Base-by-base conservation (phyloP, 192 early-diverging fungal genomes). In the Powellomyces hirtus region DNA sequence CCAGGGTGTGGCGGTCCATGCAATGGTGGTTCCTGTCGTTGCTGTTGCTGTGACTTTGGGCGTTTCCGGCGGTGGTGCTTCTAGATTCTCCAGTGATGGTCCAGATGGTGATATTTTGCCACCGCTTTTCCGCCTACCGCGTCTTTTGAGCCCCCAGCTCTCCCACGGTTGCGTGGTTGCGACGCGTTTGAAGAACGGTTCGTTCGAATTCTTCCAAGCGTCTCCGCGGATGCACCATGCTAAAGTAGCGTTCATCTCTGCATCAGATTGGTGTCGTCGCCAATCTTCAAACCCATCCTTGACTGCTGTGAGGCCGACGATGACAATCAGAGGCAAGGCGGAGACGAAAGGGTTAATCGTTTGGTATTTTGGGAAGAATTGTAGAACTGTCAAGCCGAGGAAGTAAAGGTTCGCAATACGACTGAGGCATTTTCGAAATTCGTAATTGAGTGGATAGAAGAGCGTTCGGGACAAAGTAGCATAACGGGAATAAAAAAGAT, bases 241-340 rank as follows among this genome's bases (percentile, higher is more conserved):
- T 18, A 31, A 26, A 35, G 77, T 70, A 2, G 37, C 34, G 63
- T 98, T 98, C 58, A 97, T 87, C 42, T 85, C 78, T 46, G 87
- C 77, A 76, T 99, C 97, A 33, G 88, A 89, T 44, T 86, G 74
- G 63, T 93, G 86, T 44, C 97, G 89, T 65, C 90, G 89, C 60
- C 81, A 92, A 77, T 99, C 97, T 80, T 99, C 97, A 65, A 93
- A 84, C 24, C 84, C 97, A 64, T 96, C 95, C 75, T 97, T 97
- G 63, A 87, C 71, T 50, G 89, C 88, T 1, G 94, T 94, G 42
- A 94, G 73, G 3, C 73, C 26, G 10, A 97, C 75, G 64, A 99
- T 92, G 14, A 90, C 79, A 20, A 89, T 76, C 44, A 99, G 78
- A 14, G 95, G 94, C 20, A 94, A 57, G 2, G 92, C 91, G 30